Percentiles rank a stretch among this genome's conserved stretches.
Evolutionary conservation across 2,329 filamentous ascomycete genomes (phyloP).

Genomic region (Fusarium mundagurra): DNA sequence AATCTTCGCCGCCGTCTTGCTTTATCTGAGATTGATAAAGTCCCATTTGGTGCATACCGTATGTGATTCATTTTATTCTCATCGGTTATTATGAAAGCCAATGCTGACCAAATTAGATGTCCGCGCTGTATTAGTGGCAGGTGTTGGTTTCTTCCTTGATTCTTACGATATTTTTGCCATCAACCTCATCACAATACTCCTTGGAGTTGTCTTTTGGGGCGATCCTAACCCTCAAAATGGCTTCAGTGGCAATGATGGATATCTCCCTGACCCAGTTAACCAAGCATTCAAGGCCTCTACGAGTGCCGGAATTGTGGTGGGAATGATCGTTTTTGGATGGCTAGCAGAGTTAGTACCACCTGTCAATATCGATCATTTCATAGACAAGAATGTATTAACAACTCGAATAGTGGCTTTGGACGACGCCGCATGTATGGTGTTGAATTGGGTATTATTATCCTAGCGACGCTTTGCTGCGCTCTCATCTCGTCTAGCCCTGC

Average conservation of each 20-base stretch:
- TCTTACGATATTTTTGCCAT: constrained; percentile 86
- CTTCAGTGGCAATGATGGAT: constrained; percentile 62
- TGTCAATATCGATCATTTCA: background rate
- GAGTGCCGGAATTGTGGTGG: constrained; percentile 80
- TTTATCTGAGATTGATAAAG: constrained; percentile 82
- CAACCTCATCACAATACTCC: constrained; percentile 74
- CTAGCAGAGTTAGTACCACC: constrained; percentile 68
- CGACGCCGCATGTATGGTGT: constrained; percentile 86
- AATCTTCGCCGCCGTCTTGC: constrained; percentile 79
- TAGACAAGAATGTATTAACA: constrained; percentile 22
- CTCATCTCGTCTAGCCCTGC: constrained; percentile 69
- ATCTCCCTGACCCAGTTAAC: constrained; percentile 71
- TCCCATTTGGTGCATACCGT: constrained; percentile 78
- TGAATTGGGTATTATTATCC: constrained; percentile 77
- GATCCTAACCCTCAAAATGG: constrained; percentile 54
- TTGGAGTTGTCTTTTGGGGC: constrained; percentile 82
- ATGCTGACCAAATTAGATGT: constrained; percentile 58
- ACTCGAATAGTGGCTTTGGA: constrained; percentile 63
- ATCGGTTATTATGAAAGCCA: background rate
- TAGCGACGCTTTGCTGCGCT: constrained; percentile 74
- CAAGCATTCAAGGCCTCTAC: constrained; percentile 86
- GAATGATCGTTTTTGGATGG: constrained; percentile 81
- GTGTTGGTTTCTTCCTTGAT: constrained; percentile 86
- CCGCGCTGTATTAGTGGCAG: constrained; percentile 78
- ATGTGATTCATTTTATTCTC: constrained; percentile 31